Evolutionary conservation across 2,329 filamentous ascomycete genomes (phyloP).

Genomic region (Colletotrichum ledebouriae): DNA sequence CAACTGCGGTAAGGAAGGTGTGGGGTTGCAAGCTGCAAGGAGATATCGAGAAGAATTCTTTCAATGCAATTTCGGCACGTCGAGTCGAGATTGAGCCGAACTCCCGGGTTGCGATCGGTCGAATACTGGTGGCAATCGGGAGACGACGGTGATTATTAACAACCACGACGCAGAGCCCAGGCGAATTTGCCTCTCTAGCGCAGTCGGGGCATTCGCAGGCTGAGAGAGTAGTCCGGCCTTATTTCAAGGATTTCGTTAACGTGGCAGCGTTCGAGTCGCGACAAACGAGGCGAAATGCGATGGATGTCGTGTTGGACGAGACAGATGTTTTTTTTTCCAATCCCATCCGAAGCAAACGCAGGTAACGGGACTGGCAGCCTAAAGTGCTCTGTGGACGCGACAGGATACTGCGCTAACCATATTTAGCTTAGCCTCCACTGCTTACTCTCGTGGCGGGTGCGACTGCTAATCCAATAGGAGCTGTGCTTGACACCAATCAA

Average conservation of each 20-base stretch:
- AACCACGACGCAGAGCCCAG: constrained; percentile 40
- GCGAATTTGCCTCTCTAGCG: constrained; percentile 34
- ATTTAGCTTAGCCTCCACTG: not conserved
- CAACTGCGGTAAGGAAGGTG: not conserved
- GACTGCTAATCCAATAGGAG: not conserved
- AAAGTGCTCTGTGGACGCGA: constrained; percentile 14
- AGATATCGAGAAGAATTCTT: not conserved
- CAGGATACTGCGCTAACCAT: not conserved
- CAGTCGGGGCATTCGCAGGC: constrained; percentile 31
- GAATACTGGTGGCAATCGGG: constrained; percentile 15
- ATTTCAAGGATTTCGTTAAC: not conserved
- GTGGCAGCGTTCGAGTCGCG: not conserved
- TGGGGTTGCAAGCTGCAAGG: not conserved
- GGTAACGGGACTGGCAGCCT: constrained; percentile 12
- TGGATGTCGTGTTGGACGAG: constrained; percentile 1
- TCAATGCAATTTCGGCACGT: not conserved
- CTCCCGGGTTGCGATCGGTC: constrained; percentile 31
- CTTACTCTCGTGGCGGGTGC: not conserved
- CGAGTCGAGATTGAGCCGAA: not conserved
- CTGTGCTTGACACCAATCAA: not conserved
- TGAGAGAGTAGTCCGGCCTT: constrained; percentile 2
- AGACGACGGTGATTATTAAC: constrained; percentile 35
- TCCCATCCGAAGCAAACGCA: not conserved
- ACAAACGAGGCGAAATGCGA: not conserved
- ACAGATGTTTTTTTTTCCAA: constrained; percentile 30